phyloP scores from a whole-genome alignment of 1,284 basidiomycete genomes.

The Pyrrhoderma noxium region DNA sequence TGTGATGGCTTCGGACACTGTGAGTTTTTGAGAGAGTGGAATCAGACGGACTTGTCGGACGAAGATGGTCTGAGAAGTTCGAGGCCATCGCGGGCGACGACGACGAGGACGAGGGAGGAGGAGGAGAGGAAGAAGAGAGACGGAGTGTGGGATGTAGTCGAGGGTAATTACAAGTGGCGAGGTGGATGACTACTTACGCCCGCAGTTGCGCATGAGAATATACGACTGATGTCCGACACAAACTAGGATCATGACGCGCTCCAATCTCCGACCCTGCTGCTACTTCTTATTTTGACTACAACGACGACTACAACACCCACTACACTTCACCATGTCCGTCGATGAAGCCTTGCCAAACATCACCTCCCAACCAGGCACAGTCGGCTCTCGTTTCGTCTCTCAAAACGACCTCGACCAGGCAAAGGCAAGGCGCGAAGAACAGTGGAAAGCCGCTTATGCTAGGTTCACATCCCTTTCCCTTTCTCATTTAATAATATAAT shows the following conservation, averaged over 20 bases:
- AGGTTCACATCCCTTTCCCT: slow-evolving; percentile 52
- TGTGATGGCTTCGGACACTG: slow-evolving; percentile 35
- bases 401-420: slow-evolving; percentile 76
- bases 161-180: no score
- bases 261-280: not conserved
- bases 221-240: not conserved
- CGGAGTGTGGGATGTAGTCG: not conserved
- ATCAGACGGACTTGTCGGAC: slow-evolving; percentile 28
- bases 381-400: slow-evolving; percentile 74
- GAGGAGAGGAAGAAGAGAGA: not conserved
- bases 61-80: slow-evolving; percentile 14
- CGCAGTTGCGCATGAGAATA: no score
- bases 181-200: no score
- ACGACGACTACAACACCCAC: not conserved
- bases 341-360: slow-evolving; percentile 54
- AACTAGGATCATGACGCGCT: slow-evolving; percentile 9
- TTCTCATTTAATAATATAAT: slow-evolving; percentile 3
- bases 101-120: not conserved
- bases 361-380: slow-evolving; percentile 41
- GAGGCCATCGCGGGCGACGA: slow-evolving; percentile 17
- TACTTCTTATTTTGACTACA: not conserved
- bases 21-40: slow-evolving; percentile 36
- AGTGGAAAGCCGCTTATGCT: slow-evolving; percentile 91
- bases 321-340: slow-evolving; percentile 23
- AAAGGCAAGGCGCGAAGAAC: slow-evolving; percentile 68